Conservation (phyloP, 345 rosid genomes). For the Limnanthes douglasii region DNA sequence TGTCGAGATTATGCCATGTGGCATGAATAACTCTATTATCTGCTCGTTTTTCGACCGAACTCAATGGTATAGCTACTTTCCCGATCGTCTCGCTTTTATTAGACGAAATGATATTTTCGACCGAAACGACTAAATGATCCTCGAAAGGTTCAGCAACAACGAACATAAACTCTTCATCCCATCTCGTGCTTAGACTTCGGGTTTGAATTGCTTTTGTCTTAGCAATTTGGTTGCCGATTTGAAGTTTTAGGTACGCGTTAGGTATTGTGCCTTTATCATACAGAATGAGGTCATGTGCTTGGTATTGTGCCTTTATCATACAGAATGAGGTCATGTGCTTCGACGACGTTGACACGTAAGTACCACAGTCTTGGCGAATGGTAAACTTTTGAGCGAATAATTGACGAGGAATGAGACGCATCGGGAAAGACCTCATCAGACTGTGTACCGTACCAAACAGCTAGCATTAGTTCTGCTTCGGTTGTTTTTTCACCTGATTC, state of each 20-base stretch:
- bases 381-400: constrained; percentile 70
- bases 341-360: constrained; percentile 56
- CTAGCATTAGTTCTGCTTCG: constrained; percentile 75
- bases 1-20: constrained; percentile 53
- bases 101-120: constrained; percentile 53
- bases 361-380: constrained; percentile 93
- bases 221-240: constrained; percentile 45
- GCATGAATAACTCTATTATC: constrained; percentile 33
- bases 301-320: constrained; percentile 42
- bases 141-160: constrained; percentile 93
- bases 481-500: constrained; percentile 38
- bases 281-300: constrained; percentile 78
- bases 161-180: constrained; percentile 86
- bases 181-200: constrained; percentile 41
- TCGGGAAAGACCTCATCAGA: constrained; percentile 92
- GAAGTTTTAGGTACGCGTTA: constrained; percentile 52
- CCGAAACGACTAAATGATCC: constrained; percentile 38
- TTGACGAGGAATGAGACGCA: constrained; percentile 38
- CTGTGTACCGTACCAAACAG: constrained; percentile 96
- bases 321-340: constrained; percentile 78
- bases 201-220: constrained; percentile 50
- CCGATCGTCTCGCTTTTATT: constrained; percentile 70
- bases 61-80: constrained; percentile 28
- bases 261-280: constrained; percentile 52
- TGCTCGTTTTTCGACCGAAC: constrained; percentile 29